Percentiles rank a stretch among this genome's conserved stretches.
Evolutionary conservation across 352 stramenopile species (phyloP).

Genomic region (Globisporangium spiculum): DNA sequence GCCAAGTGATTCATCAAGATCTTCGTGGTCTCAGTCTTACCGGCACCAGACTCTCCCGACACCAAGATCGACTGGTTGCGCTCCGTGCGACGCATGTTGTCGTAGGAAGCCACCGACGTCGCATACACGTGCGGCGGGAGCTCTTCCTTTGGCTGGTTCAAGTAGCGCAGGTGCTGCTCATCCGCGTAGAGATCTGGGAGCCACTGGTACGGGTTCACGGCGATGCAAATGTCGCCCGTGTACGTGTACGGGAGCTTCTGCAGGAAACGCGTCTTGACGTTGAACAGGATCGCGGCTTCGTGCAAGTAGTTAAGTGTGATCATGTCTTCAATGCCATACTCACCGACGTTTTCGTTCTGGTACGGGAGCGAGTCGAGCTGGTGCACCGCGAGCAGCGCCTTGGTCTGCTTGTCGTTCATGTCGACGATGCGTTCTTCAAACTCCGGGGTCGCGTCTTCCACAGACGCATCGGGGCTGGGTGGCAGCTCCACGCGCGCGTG

Average conservation of each 20-base stretch:
- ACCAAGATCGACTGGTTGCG: constrained; percentile 87
- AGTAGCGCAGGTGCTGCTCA: constrained; percentile 72
- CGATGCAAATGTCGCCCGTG: constrained; percentile 96
- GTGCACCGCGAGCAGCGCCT: constrained; percentile 64
- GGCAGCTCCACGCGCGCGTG: constrained; percentile 59
- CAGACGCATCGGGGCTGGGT: constrained; percentile 17
- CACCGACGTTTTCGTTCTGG: constrained; percentile 74
- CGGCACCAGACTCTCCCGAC: constrained; percentile 84
- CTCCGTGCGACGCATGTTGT: constrained; percentile 68
- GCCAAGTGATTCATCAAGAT: constrained; percentile 89
- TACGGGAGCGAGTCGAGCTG: constrained; percentile 80
- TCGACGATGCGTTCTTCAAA: constrained; percentile 68
- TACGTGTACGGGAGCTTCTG: constrained; percentile 93
- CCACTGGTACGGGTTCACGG: constrained; percentile 96
- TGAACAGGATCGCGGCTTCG: constrained; percentile 89
- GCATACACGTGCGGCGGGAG: constrained; percentile 79
- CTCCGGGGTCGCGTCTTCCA: constrained; percentile 13
- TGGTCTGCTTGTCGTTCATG: constrained; percentile 67
- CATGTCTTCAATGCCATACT: constrained; percentile 82
- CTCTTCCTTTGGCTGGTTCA: constrained; percentile 72
- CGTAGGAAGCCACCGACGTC: constrained; percentile 73
- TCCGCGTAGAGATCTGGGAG: constrained; percentile 85
- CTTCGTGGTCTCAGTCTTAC: constrained; percentile 95
- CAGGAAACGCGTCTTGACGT: constrained; percentile 84
- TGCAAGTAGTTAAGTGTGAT: constrained; percentile 89